phyloP scores from a whole-genome alignment of 2,329 filamentous ascomycete genomes.

The Diaporthe vaccinii region DNA sequence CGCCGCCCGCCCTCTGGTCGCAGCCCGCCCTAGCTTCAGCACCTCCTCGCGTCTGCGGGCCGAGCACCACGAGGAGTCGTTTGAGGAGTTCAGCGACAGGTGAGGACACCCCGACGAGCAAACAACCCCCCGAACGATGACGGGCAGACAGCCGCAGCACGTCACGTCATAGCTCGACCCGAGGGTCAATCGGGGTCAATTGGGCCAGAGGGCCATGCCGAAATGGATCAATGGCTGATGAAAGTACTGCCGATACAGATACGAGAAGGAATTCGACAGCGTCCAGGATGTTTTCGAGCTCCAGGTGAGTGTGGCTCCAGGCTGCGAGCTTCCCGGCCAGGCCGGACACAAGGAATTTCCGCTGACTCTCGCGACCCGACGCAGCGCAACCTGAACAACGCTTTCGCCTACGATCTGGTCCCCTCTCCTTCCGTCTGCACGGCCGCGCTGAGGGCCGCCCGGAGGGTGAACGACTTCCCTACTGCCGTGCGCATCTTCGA shows the following conservation, averaged over 20 bases:
- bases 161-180: constrained; percentile 37
- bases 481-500: constrained; percentile 99
- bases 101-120: constrained; percentile 63
- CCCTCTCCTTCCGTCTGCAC: constrained; percentile 91
- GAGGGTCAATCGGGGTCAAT: constrained; percentile 40
- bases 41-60: constrained; percentile 68
- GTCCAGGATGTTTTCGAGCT: constrained; percentile 99
- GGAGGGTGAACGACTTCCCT: constrained; percentile 98
- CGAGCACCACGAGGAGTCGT: constrained; percentile 92
- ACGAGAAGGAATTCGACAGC: constrained; percentile 98
- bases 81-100: constrained; percentile 98
- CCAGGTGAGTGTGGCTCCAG: constrained; percentile 76
- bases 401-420: constrained; percentile 99
- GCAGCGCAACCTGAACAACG: constrained; percentile 94
- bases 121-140: neutral
- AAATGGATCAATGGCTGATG: constrained; percentile 55
- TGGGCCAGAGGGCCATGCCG: constrained; percentile 36
- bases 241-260: constrained; percentile 69
- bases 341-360: constrained; percentile 21
- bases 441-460: constrained; percentile 92
- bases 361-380: constrained; percentile 39
- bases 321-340: neutral
- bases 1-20: constrained; percentile 57
- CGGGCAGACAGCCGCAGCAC: neutral
- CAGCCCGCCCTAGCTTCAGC: constrained; percentile 70